Evolutionary conservation across 768 basidiomycete species (phyloP).

Genomic region (Mrakia gelida): DNA sequence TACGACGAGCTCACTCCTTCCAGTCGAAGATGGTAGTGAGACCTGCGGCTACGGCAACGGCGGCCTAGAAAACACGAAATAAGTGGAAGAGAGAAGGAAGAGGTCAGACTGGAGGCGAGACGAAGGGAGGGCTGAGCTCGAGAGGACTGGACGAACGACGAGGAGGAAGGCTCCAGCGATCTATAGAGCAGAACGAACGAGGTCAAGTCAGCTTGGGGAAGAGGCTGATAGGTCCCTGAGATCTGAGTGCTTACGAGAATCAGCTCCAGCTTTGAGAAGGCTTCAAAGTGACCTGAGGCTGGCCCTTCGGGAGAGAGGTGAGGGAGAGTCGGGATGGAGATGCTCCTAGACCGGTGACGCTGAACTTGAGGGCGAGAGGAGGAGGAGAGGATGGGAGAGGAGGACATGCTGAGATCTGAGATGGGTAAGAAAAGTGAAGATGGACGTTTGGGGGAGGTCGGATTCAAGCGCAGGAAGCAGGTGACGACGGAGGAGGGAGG

Average conservation of each 20-base stretch:
- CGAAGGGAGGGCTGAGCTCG: not conserved
- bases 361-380: not conserved
- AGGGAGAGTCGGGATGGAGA: not conserved
- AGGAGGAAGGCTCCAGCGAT: not conserved
- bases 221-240: no score
- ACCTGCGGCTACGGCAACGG: conserved; percentile 14
- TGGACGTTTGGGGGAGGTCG: not conserved
- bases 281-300: not conserved
- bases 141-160: not conserved
- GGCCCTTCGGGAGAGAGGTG: no score
- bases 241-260: not conserved
- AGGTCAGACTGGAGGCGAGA: not conserved
- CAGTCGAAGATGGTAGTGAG: conserved; percentile 26
- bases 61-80: not conserved
- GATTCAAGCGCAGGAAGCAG: not conserved
- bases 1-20: conserved; percentile 10
- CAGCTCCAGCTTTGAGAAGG: not conserved
- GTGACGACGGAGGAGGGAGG: no score
- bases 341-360: not conserved
- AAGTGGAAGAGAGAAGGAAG: no score
- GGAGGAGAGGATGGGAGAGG: conserved; percentile 1
- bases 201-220: not conserved
- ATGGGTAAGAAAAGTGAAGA: not conserved
- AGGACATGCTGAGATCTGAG: not conserved
- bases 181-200: not conserved